Conservation (phyloP, 352 stramenopile species). For the Globisporangium spinosum region DNA sequence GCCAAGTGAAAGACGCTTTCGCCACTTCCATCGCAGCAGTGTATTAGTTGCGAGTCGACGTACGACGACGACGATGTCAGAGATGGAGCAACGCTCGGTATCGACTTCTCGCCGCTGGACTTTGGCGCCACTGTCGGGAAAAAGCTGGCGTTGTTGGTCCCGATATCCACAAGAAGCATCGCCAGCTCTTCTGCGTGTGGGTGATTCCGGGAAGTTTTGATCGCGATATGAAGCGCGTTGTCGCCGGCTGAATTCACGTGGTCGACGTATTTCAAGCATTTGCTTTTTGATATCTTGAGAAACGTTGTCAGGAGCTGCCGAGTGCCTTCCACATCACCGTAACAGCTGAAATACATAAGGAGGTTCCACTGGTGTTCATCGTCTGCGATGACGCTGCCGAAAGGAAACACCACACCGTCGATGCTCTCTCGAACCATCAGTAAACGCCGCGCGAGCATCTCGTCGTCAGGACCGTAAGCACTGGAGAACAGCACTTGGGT, state of each 20-base stretch:
- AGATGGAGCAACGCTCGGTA: background rate
- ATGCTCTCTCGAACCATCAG: constrained; percentile 32
- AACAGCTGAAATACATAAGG: constrained; percentile 62
- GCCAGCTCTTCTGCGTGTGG: constrained; percentile 22
- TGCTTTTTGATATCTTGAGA: constrained; percentile 12
- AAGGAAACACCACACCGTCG: constrained; percentile 25
- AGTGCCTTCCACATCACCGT: constrained; percentile 43
- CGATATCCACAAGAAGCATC: constrained; percentile 42
- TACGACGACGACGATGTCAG: constrained; percentile 8
- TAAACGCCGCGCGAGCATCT: constrained; percentile 25
- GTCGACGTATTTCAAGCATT: constrained; percentile 40
- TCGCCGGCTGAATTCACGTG: constrained; percentile 62
- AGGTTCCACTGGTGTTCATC: constrained; percentile 56
- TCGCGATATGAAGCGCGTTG: constrained; percentile 64
- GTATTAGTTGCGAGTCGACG: constrained; percentile 30
- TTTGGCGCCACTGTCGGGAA: background rate
- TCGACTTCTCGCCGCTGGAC: constrained; percentile 7
- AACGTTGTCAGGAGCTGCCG: constrained; percentile 30
- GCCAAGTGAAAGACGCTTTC: constrained; percentile 60
- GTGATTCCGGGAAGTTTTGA: constrained; percentile 36
- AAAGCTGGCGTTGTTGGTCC: constrained; percentile 18
- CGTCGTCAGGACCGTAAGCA: constrained; percentile 15
- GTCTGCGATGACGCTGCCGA: constrained; percentile 29
- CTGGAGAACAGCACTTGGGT: constrained; percentile 40
- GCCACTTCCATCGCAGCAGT: constrained; percentile 43